Evolutionary conservation across 2,329 filamentous ascomycete species (phyloP).

Genomic region (Colletotrichum tropicicola): DNA sequence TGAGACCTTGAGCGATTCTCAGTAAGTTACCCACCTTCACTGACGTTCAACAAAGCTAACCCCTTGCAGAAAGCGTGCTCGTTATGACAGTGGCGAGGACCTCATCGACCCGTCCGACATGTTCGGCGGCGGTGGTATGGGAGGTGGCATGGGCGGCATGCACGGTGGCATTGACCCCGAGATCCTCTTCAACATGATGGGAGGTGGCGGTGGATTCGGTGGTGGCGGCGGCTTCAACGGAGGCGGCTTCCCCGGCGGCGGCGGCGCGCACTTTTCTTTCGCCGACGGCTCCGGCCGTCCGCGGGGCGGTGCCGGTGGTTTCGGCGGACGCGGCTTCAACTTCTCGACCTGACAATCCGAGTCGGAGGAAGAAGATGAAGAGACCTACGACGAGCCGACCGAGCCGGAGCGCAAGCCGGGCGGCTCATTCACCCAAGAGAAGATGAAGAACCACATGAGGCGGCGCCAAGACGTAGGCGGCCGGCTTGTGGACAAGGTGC

Average conservation of each 20-base stretch:
- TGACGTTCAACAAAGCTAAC: constrained; percentile 43
- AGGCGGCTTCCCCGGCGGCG: constrained; percentile 60
- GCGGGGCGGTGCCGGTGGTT: constrained; percentile 46
- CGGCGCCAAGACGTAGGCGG: constrained; percentile 45
- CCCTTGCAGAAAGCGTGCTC: constrained; percentile 76
- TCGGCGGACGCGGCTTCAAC: constrained; percentile 44
- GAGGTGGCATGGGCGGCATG: constrained; percentile 68
- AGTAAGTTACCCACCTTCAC: constrained; percentile 67
- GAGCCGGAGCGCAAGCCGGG: constrained; percentile 35
- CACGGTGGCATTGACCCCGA: constrained; percentile 76
- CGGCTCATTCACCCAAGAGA: constrained; percentile 36
- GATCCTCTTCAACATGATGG: constrained; percentile 87
- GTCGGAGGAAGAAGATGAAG: constrained; percentile 39
- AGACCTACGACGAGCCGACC: constrained; percentile 41
- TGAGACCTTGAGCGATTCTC: constrained; percentile 91
- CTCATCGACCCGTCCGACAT: constrained; percentile 88
- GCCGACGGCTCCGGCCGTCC: constrained; percentile 47
- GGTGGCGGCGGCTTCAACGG: constrained; percentile 56
- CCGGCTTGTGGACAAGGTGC: constrained; percentile 50
- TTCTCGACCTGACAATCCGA: constrained; percentile 60
- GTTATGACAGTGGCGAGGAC: constrained; percentile 93
- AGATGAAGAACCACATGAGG: constrained; percentile 39
- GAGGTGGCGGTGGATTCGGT: constrained; percentile 62
- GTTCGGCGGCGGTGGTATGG: constrained; percentile 72
- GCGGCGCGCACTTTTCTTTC: constrained; percentile 69